A percentile compares a stretch with the other conserved stretches of the same genome.
Evolutionary conservation across 2,329 filamentous ascomycete genomes (phyloP).

Genomic region (Knufia fluminis): DNA sequence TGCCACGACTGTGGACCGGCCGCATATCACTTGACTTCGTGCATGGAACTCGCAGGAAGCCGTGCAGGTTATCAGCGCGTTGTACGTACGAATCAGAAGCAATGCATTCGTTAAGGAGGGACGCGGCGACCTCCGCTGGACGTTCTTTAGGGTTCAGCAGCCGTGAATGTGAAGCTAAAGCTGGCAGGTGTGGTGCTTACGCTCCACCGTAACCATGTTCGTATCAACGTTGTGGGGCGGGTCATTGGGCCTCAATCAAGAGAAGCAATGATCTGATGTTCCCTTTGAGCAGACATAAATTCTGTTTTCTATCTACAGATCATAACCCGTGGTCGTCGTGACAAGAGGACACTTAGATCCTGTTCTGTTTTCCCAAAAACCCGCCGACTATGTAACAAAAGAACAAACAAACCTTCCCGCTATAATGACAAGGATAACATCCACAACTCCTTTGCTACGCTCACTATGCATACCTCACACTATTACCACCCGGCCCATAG

Average conservation of each 20-base stretch:
- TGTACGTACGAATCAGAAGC: conserved; percentile 9
- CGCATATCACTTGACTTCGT: background rate
- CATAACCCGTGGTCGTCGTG: conserved; percentile 3
- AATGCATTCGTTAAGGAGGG: conserved; percentile 2
- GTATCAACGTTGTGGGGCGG: no score
- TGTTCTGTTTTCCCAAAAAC: background rate
- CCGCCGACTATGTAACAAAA: background rate
- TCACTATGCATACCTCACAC: conserved; percentile 19
- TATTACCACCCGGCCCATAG: conserved; percentile 10
- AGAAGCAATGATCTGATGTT: no score
- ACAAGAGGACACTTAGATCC: background rate
- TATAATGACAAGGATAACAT: background rate
- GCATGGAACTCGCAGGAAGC: background rate
- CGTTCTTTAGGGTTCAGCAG: no score
- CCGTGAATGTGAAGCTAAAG: background rate
- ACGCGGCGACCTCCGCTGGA: conserved; percentile 9
- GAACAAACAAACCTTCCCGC: background rate
- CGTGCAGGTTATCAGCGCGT: no score
- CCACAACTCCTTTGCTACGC: background rate
- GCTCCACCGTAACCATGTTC: no score
- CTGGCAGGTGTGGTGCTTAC: background rate
- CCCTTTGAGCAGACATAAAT: background rate
- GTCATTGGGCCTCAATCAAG: no score
- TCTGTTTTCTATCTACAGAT: conserved; percentile 2
- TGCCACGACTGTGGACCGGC: no score